phyloP scores from a whole-genome alignment of 495 filamentous ascomycete genomes.

The Trichoderma orchidacearum region DNA sequence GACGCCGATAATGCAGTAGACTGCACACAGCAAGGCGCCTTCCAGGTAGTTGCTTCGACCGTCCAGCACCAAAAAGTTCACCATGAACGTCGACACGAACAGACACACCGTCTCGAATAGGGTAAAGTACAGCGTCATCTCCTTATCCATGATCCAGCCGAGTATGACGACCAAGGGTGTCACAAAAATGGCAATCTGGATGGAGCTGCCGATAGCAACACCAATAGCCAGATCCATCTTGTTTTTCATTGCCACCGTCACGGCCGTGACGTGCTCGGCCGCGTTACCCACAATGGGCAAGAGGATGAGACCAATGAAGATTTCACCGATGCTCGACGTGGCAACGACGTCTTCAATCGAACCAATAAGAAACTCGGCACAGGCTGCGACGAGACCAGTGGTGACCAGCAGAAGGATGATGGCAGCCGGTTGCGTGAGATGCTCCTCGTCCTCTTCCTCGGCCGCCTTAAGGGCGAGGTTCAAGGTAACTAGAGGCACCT shows the following conservation, averaged over 20 bases:
- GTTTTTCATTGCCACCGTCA: constrained; percentile 81
- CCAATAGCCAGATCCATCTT: constrained; percentile 94
- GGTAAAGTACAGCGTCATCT: constrained; percentile 85
- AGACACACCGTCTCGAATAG: constrained; percentile 81
- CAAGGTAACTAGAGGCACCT: constrained; percentile 18
- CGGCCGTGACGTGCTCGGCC: constrained; percentile 82
- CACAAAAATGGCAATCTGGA: constrained; percentile 82
- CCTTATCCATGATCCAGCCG: constrained; percentile 71
- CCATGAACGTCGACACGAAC: constrained; percentile 77
- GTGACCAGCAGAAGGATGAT: constrained; percentile 60
- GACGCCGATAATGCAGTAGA: constrained; percentile 68
- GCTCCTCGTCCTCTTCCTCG: constrained; percentile 26
- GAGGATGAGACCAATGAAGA: constrained; percentile 81
- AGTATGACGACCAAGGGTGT: constrained; percentile 80
- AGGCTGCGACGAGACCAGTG: constrained; percentile 69
- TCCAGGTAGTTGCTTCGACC: constrained; percentile 83
- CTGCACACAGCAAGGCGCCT: constrained; percentile 65
- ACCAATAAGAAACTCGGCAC: constrained; percentile 78
- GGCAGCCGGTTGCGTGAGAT: constrained; percentile 61
- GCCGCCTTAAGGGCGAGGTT: constrained; percentile 5
- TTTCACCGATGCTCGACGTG: constrained; percentile 49
- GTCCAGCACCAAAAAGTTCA: constrained; percentile 83
- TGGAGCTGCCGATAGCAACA: constrained; percentile 75
- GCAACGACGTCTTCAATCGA: constrained; percentile 60
- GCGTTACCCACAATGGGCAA: constrained; percentile 86